A percentile compares a stretch with the other conserved stretches of the same genome.
Conservation (phyloP, 495 filamentous ascomycete species). For the Melanomma pulvis-pyrius region DNA sequence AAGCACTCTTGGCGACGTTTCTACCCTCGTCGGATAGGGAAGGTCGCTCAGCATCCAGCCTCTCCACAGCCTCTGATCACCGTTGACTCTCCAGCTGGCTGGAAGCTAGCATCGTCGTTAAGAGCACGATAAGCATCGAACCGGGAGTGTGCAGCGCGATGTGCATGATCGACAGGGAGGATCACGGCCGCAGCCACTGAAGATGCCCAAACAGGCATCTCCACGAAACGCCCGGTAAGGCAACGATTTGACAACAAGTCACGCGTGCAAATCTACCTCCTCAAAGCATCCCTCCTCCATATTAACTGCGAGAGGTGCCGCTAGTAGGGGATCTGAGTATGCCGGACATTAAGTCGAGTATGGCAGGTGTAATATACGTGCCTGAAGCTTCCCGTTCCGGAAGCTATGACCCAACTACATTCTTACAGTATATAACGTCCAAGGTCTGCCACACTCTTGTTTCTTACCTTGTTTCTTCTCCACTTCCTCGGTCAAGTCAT, state of each 20-base stretch:
- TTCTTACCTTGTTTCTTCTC: constrained; percentile 8
- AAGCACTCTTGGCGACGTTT: neutral
- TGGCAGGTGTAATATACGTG: constrained; percentile 18
- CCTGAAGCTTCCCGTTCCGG: neutral
- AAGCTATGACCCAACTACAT: neutral
- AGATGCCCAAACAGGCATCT: constrained; percentile 25
- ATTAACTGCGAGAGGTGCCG: constrained; percentile 4
- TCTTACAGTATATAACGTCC: constrained; percentile 20
- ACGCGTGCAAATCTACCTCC: constrained; percentile 8
- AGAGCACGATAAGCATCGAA: constrained; percentile 14
- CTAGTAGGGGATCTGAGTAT: neutral
- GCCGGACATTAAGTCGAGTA: constrained; percentile 12
- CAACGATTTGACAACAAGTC: constrained; percentile 26
- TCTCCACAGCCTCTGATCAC: constrained; percentile 1
- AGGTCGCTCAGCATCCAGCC: constrained; percentile 18
- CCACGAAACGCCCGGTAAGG: constrained; percentile 10
- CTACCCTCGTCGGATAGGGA: constrained; percentile 22
- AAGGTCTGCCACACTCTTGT: neutral
- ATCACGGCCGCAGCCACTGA: constrained; percentile 11
- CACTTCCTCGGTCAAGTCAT: constrained; percentile 15
- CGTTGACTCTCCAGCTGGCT: neutral
- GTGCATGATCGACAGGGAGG: constrained; percentile 27
- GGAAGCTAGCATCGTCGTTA: constrained; percentile 17
- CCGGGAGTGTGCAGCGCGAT: constrained; percentile 7
- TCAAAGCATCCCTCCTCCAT: neutral